These are phyloP conservation scores for Neoboletus subvelutipes DNA, from an alignment of 768 basidiomycete genomes.

Conservation along the genomic window DNA sequence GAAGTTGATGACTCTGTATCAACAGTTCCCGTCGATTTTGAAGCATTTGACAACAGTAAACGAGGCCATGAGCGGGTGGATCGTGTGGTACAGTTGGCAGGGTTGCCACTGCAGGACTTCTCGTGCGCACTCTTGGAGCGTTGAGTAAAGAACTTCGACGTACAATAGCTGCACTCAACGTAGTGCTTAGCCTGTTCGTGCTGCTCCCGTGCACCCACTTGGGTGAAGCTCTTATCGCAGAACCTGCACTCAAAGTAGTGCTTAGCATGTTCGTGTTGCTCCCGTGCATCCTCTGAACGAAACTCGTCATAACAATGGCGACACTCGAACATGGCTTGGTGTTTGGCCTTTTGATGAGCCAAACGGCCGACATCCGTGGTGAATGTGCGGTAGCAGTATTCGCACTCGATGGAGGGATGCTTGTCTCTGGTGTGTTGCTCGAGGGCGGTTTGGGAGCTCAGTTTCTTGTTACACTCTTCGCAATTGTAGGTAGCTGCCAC, in stretches of 20 bases:
- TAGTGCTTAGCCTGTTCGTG: constrained; percentile 19
- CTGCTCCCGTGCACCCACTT: not conserved
- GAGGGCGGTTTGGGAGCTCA: constrained; percentile 11
- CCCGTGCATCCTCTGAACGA: not conserved
- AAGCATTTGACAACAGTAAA: not conserved
- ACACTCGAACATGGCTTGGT: constrained; percentile 12
- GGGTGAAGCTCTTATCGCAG: not conserved
- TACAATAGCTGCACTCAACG: constrained; percentile 9
- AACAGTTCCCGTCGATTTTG: not conserved
- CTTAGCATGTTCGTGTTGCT: constrained; percentile 12
- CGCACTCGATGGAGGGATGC: constrained; percentile 16
- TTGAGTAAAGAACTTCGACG: not conserved
- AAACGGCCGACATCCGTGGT: not conserved
- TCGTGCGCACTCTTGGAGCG: constrained; percentile 5
- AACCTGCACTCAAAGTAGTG: constrained; percentile 1
- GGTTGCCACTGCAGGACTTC: constrained; percentile 1
- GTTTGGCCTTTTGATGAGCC: constrained; percentile 14
- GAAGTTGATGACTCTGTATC: not conserved
- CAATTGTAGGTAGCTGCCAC: not conserved
- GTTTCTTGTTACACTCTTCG: constrained; percentile 1
- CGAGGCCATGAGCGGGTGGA: too few relatives aligned
- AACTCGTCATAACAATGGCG: constrained; percentile 4
- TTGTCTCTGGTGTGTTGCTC: constrained; percentile 15
- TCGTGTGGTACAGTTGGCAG: not conserved
- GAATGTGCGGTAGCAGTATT: constrained; percentile 15